phyloP scores from a whole-genome alignment of 2,329 filamentous ascomycete genomes.

The Fusarium virguliforme region DNA sequence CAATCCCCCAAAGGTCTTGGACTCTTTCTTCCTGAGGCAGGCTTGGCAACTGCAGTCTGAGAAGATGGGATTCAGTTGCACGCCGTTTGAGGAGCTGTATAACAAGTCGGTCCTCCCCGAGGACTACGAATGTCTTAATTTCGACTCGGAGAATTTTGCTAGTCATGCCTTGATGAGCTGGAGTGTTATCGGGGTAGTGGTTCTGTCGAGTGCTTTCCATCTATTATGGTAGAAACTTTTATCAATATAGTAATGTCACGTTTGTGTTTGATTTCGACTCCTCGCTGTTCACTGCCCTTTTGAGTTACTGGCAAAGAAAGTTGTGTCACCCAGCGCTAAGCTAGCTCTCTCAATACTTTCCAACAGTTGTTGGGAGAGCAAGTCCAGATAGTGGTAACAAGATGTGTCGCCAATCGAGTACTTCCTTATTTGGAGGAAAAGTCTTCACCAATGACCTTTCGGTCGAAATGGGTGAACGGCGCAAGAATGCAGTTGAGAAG shows the following conservation, averaged over 20 bases:
- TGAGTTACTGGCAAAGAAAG: neutral
- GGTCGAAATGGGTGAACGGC: too few relatives aligned
- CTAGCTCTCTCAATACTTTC: too few relatives aligned
- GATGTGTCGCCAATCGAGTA: too few relatives aligned
- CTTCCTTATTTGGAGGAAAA: too few relatives aligned
- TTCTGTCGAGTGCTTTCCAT: neutral
- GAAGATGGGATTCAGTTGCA: slow-evolving; percentile 29
- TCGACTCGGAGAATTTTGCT: neutral
- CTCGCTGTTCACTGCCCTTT: neutral
- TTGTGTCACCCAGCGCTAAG: too few relatives aligned
- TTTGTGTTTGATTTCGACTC: neutral
- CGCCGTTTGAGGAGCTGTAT: slow-evolving; percentile 31
- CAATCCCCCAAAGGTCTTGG: slow-evolving; percentile 25
- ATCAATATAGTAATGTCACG: neutral
- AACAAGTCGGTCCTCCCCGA: slow-evolving; percentile 22
- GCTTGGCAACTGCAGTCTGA: neutral
- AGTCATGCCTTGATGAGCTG: neutral
- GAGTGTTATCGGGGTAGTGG: neutral
- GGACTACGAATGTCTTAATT: slow-evolving; percentile 9
- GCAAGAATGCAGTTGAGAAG: too few relatives aligned
- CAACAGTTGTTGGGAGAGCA: too few relatives aligned
- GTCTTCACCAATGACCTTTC: too few relatives aligned
- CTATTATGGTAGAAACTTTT: neutral
- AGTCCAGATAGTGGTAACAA: too few relatives aligned
- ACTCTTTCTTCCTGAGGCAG: slow-evolving; percentile 20